Percentiles rank a stretch among this genome's conserved stretches.
phyloP scores from a whole-genome alignment of 2,329 filamentous ascomycete genomes.

The Cladophialophora yegresii region DNA sequence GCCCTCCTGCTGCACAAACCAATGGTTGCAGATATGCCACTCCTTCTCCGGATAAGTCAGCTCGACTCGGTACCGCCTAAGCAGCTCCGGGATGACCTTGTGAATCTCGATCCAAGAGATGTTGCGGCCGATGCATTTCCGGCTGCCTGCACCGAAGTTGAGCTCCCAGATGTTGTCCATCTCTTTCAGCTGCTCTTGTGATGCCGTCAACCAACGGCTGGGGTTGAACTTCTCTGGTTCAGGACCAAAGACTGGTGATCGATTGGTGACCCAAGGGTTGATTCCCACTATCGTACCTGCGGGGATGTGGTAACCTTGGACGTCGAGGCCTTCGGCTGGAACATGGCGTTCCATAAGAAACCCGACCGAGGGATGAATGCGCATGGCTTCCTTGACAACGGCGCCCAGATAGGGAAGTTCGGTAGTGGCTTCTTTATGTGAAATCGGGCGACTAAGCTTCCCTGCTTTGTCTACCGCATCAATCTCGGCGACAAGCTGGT shows the following conservation, averaged over 20 bases:
- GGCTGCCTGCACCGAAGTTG: constrained; percentile 54
- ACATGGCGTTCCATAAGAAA: constrained; percentile 37
- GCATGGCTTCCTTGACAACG: constrained; percentile 32
- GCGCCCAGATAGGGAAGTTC: constrained; percentile 28
- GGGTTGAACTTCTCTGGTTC: constrained; percentile 37
- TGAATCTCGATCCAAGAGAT: constrained; percentile 34
- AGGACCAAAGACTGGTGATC: constrained; percentile 25
- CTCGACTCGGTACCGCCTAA: constrained; percentile 27
- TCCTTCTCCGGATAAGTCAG: constrained; percentile 32
- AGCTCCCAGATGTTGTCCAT: constrained; percentile 43
- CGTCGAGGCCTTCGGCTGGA: constrained; percentile 30
- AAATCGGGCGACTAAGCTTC: constrained; percentile 29
- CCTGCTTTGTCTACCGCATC: constrained; percentile 25
- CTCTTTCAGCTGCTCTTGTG: constrained; percentile 34
- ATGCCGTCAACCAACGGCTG: constrained; percentile 40
- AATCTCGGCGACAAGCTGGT: constrained; percentile 28
- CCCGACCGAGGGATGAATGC: constrained; percentile 36
- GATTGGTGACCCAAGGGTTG: constrained; percentile 39
- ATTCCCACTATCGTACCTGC: constrained; percentile 32
- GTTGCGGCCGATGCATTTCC: constrained; percentile 45
- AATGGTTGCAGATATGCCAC: constrained; percentile 34
- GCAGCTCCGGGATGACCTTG: constrained; percentile 37
- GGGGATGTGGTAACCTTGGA: constrained; percentile 29
- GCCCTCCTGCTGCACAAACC: constrained; percentile 34
- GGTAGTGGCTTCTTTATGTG: constrained; percentile 36